Evolutionary conservation across 2,329 filamentous ascomycete species (phyloP).

Genomic region (Phyllosticta citribraziliensis): DNA sequence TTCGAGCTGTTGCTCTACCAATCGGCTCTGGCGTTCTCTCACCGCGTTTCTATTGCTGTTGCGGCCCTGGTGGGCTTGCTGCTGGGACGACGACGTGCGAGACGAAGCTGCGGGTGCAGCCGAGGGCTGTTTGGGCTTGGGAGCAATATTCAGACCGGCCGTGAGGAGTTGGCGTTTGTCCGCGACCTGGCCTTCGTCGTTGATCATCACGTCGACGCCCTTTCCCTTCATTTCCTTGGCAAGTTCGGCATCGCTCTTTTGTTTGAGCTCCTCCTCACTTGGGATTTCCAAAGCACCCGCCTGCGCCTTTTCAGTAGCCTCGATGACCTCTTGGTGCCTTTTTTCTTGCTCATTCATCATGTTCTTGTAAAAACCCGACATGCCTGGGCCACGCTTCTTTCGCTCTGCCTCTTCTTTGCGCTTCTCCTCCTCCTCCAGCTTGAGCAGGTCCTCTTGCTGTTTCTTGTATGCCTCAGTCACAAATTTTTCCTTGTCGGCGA

Average conservation of each 20-base stretch:
- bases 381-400: constrained; percentile 57
- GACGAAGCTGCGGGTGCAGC: constrained; percentile 16
- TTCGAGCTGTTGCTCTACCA: constrained; percentile 71
- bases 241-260: constrained; percentile 52
- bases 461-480: constrained; percentile 75
- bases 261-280: constrained; percentile 30
- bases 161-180: constrained; percentile 73
- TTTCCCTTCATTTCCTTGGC: constrained; percentile 57
- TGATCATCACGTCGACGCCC: constrained; percentile 56
- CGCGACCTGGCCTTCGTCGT: constrained; percentile 74
- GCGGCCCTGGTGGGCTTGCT: constrained; percentile 23
- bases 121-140: constrained; percentile 46
- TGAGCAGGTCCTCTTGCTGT: constrained; percentile 66
- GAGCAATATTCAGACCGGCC: constrained; percentile 64
- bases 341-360: constrained; percentile 62
- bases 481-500: constrained; percentile 74
- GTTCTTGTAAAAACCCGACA: constrained; percentile 70
- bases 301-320: constrained; percentile 45
- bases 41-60: constrained; percentile 50
- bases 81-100: constrained; percentile 15
- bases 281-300: constrained; percentile 20
- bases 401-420: constrained; percentile 54
- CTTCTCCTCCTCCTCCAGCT: constrained; percentile 62
- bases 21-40: constrained; percentile 65
- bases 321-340: constrained; percentile 58